These are phyloP conservation scores for Fusarium nisikadoi DNA, from an alignment of 2,329 filamentous ascomycete genomes.

Conservation along the genomic window DNA sequence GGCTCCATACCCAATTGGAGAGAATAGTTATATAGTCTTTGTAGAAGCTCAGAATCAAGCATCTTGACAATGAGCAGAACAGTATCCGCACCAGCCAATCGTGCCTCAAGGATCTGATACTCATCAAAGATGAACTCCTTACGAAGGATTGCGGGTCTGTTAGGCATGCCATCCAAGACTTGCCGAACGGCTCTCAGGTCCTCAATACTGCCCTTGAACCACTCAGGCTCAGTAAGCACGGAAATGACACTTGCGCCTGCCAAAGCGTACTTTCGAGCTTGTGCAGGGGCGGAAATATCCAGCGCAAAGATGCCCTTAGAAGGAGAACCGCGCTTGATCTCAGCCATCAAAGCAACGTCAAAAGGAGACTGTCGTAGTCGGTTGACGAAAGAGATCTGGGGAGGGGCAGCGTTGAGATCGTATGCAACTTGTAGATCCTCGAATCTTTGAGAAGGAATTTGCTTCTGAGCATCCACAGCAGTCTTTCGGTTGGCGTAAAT, in stretches of 20 bases:
- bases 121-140: conserved; percentile 99
- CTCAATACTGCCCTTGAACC: conserved; percentile 98
- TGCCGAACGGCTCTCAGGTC: conserved; percentile 89
- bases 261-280: conserved; percentile 90
- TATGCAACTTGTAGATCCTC: conserved; percentile 89
- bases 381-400: conserved; percentile 81
- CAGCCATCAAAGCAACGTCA: conserved; percentile 92
- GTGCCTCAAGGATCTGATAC: conserved; percentile 95
- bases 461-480: conserved; percentile 82
- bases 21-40: conserved; percentile 87
- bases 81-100: conserved; percentile 92
- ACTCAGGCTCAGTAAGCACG: conserved; percentile 97
- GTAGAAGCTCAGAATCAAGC: conserved; percentile 80
- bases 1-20: conserved; percentile 95
- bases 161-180: conserved; percentile 89
- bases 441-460: conserved; percentile 84
- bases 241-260: conserved; percentile 97
- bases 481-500: conserved; percentile 87
- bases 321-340: conserved; percentile 96
- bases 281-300: conserved; percentile 85
- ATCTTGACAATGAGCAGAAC: conserved; percentile 98
- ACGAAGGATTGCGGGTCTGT: conserved; percentile 88
- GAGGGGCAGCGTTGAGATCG: conserved; percentile 84
- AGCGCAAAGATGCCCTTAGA: conserved; percentile 96
- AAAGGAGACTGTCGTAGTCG: conserved; percentile 85